Evolutionary conservation across 345 rosid species (phyloP).

Genomic region (Eutrema heterophyllum): DNA sequence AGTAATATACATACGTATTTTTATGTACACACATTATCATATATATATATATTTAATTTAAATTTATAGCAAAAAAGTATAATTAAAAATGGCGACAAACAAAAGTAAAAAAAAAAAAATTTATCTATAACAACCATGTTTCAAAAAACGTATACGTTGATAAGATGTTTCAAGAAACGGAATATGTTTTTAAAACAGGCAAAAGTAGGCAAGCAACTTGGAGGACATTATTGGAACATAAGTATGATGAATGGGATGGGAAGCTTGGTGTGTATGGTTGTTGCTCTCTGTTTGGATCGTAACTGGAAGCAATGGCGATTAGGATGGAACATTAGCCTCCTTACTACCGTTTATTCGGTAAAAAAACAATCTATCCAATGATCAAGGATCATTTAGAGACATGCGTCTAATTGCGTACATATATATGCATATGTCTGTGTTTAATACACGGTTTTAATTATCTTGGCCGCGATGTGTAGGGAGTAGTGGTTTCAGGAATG

Average conservation of each 20-base stretch:
- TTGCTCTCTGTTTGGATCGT: constrained; percentile 18
- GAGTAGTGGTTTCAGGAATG: constrained; percentile 27
- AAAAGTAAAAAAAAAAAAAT: no score
- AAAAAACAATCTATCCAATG: background rate
- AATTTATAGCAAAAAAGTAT: no score
- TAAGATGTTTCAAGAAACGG: background rate
- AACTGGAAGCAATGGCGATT: constrained; percentile 31
- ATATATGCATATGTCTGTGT: background rate
- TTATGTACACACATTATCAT: no score
- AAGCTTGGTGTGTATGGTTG: constrained; percentile 5
- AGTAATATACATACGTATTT: no score
- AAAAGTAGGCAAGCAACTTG: constrained; percentile 22
- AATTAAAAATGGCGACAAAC: no score
- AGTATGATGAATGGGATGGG: constrained; percentile 27
- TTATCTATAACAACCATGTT: no score
- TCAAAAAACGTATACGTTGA: no score
- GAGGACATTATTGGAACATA: constrained; percentile 29
- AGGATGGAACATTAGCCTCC: constrained; percentile 28
- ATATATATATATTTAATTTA: no score
- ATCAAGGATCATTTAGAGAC: background rate
- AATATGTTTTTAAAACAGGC: constrained; percentile 1
- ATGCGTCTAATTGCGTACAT: background rate
- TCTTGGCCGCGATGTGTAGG: background rate
- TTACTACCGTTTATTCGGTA: constrained; percentile 25
- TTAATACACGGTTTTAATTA: background rate